Base-by-base conservation (phyloP, 78 protist genomes). In the Protostelium mycophagum region DNA sequence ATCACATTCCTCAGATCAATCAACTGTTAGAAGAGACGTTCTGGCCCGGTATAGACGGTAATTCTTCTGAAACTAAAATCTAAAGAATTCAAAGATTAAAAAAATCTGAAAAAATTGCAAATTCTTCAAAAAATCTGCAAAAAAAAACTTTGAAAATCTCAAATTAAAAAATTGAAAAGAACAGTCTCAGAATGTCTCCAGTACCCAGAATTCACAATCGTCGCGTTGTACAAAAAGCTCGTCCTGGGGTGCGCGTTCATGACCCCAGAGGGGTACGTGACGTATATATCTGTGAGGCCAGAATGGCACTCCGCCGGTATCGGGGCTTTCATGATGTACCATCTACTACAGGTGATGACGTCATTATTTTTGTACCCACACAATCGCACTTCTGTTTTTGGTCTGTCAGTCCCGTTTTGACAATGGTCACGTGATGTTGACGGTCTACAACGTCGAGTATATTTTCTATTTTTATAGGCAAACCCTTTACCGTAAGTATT, bases 181-280 rank as follows among this genome's bases (percentile, higher is more conserved):
- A 38, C 25, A 87, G 73, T 29, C 16, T 87, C 35, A 88, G 37
- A 37, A n/a, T 84, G 83, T 29, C 83, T 93, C 34, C 90, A 91
- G 28, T 94, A 87, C 37, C 96, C 96, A 35, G 96, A 94, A 34
- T 89, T 31, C 85, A 89, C 91, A 0, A 93, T 94, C 25, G 85
- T 88, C 0, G 94, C 93, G 25, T 10, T 83, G 38, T 94, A 94
- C 51, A 10, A 88, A 29, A 35, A 36, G 1, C 84, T 94, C 83
- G 88, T 95, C 23, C 38, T 95, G 63, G 97, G 94, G 0, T 95
- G 97, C 73, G 97, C 93, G 0, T 89, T 95, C 34, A 91, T 95
- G 88, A 88, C 90, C 73, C 95, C 97, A 0, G 91, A 90, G 73
- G 96, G 93, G 28, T 95, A 95, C 88, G 36, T 95, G 34, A 63